phyloP scores from a whole-genome alignment of 2,329 filamentous ascomycete genomes.

The Aspergillus glaucus region DNA sequence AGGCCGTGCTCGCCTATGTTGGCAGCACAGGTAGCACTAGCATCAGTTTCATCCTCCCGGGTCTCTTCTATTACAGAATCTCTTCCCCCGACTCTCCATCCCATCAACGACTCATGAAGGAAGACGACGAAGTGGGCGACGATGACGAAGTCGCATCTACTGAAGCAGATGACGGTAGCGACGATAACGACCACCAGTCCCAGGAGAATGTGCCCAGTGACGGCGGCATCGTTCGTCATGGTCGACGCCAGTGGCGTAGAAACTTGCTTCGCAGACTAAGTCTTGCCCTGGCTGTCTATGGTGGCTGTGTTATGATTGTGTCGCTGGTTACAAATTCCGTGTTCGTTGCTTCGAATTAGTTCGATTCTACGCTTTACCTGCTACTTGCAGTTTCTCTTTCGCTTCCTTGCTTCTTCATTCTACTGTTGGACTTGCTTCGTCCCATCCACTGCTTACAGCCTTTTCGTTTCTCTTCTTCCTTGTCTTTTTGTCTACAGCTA shows the following conservation, averaged over 20 bases:
- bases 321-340: constrained; percentile 83
- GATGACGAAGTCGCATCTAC: constrained; percentile 44
- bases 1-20: constrained; percentile 89
- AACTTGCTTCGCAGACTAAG: constrained; percentile 63
- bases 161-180: constrained; percentile 21
- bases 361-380: neutral
- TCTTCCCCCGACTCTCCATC: constrained; percentile 79
- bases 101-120: constrained; percentile 81
- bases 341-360: constrained; percentile 60
- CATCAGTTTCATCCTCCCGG: constrained; percentile 94
- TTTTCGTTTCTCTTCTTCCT: too few species aligned
- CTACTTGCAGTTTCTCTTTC: constrained; percentile 1
- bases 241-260: constrained; percentile 58
- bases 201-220: constrained; percentile 38
- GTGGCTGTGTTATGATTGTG: constrained; percentile 78
- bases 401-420: neutral
- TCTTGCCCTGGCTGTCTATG: constrained; percentile 73
- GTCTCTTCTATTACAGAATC: constrained; percentile 98
- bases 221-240: constrained; percentile 55
- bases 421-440: constrained; percentile 19
- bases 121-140: constrained; percentile 67
- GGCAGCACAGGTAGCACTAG: constrained; percentile 90
- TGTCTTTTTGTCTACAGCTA: too few species aligned
- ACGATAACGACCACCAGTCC: constrained; percentile 29
- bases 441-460: too few species aligned